Conservation (phyloP, 2,329 filamentous ascomycete species). For the Fusarium fracticaudum region DNA sequence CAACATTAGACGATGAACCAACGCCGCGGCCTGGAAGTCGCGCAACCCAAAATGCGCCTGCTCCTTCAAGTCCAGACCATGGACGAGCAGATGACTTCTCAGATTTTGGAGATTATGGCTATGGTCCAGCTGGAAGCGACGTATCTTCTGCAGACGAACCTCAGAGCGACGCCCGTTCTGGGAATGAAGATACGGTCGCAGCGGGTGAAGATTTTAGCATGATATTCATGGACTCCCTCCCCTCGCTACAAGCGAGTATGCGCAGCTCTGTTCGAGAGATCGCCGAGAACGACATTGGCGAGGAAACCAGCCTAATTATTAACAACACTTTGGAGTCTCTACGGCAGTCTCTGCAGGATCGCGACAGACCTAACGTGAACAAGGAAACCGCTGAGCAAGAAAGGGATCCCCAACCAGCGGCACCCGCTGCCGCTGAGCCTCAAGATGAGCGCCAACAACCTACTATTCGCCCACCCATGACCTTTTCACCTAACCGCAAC, state of each 20-base stretch:
- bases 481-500: conserved; percentile 36
- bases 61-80: conserved; percentile 19
- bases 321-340: conserved; percentile 64
- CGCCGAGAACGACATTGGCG: conserved; percentile 59
- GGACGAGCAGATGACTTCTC: conserved; percentile 26
- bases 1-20: conserved; percentile 51
- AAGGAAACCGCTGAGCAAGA: conserved; percentile 19
- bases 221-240: conserved; percentile 66
- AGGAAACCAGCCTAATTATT: conserved; percentile 66
- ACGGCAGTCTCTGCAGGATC: conserved; percentile 47
- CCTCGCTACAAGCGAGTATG: conserved; percentile 58
- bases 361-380: conserved; percentile 12
- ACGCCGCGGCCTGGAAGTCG: conserved; percentile 46
- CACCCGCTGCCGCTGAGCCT: conserved; percentile 1
- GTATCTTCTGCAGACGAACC: conserved; percentile 48
- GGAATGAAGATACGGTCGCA: conserved; percentile 54
- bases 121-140: conserved; percentile 46
- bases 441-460: conserved; percentile 24
- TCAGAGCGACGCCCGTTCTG: conserved; percentile 32
- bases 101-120: conserved; percentile 42
- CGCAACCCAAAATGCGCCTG: conserved; percentile 10
- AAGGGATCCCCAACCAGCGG: conserved; percentile 2
- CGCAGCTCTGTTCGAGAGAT: conserved; percentile 47
- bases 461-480: conserved; percentile 25
- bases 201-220: conserved; percentile 68